Percentiles rank a stretch among this genome's conserved stretches.
phyloP scores from a whole-genome alignment of 2,329 filamentous ascomycete species.

The Fusarium kyushuense region DNA sequence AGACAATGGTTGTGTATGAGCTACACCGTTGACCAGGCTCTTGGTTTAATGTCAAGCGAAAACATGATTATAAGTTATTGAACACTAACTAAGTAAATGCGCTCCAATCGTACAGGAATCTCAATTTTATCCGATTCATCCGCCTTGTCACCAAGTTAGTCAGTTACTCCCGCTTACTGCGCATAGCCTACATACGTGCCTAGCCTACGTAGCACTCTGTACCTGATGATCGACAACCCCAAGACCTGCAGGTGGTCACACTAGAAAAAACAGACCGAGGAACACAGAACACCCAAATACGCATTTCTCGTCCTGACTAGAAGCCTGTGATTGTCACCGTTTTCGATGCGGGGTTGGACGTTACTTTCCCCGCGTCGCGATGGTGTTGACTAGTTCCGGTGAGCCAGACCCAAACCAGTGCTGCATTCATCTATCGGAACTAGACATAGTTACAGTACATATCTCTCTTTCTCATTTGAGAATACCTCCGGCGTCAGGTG shows the following conservation, averaged over 20 bases:
- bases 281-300: conserved; percentile 11
- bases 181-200: background rate
- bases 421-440: conserved; percentile 22
- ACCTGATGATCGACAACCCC: conserved; percentile 38
- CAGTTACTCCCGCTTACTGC: conserved; percentile 1
- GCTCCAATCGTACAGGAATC: background rate
- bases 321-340: conserved; percentile 40
- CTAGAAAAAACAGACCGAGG: conserved; percentile 36
- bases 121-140: background rate
- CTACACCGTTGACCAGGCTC: background rate
- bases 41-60: background rate
- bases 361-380: conserved; percentile 15
- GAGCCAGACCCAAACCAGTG: conserved; percentile 12
- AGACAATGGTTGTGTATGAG: background rate
- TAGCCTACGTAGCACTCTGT: conserved; percentile 14
- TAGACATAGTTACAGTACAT: background rate
- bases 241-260: conserved; percentile 38
- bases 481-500: conserved; percentile 26
- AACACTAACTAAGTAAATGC: background rate
- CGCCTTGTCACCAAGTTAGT: background rate
- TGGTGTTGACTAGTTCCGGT: conserved; percentile 37
- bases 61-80: background rate
- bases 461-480: conserved; percentile 25
- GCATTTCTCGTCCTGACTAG: conserved; percentile 2
- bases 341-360: conserved; percentile 21